Base-by-base conservation (phyloP, 164 flowering plant genomes). In the Stephania japonica region DNA sequence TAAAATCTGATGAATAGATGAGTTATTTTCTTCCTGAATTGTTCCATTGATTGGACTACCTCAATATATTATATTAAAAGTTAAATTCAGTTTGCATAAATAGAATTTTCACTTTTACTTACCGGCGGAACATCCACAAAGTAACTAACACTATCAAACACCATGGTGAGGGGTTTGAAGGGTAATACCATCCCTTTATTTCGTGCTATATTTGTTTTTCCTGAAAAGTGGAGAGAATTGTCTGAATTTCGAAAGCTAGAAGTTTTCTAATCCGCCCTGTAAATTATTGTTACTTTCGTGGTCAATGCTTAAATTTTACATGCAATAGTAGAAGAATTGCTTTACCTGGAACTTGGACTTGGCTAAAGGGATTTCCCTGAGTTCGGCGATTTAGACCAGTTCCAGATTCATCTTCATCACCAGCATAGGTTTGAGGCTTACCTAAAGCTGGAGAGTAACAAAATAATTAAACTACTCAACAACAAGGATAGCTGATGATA, bases 171-270 rank as follows among this genome's bases (percentile, higher is more conserved):
- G 42, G 87, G 89, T 73, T 79, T 72, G 75, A 85, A 86, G 0
- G 91, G 91, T 32, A 87, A 75, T 62, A 87, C 86, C 91, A 87
- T 86, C 78, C 92, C 89, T 69, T 76, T 83, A 69, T 25, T 74
- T 1, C 56, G 12, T 26, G 72, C 75, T 59, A 23, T 63, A 72
- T 25, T 61, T n/a, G 61, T 27, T 53, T 25, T 70, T 81, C 49
- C 65, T 71, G 69, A 38, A 67, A 67, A 67, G 43, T 42, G n/a
- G 19, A 38, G 49, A 67, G n/a, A 18, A 67, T 12, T 38, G n/a
- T 56, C 6, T 38, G 43, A 41, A n/a, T 13, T 67, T 42, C 10
- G 43, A 67, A 67, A 67, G 8, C 69, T 38, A 32, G 69, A 32
- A 11, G n/a, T 75, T 42, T 70, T 73, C 72, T 69, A 73, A 19